phyloP scores from a whole-genome alignment of 2,329 filamentous ascomycete species.

The Moelleriella libera region DNA sequence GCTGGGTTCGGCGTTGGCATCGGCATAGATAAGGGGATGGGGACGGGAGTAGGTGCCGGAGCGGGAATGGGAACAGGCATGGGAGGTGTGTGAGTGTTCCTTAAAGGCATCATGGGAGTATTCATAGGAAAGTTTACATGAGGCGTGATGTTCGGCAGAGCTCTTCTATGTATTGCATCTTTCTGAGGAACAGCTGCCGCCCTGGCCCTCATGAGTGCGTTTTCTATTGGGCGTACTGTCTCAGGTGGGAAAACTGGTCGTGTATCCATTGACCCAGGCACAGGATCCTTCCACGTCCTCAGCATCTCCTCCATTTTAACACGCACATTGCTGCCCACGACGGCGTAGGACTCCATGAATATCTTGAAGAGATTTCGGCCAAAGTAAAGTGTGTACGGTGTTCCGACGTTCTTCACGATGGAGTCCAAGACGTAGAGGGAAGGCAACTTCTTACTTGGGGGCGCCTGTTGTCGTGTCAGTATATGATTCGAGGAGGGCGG shows the following conservation, averaged over 20 bases:
- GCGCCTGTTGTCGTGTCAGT: conserved; percentile 48
- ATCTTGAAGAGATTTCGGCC: conserved; percentile 83
- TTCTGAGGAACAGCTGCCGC: conserved; percentile 43
- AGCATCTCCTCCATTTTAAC: conserved; percentile 95
- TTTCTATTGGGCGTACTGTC: conserved; percentile 82
- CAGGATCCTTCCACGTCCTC: conserved; percentile 94
- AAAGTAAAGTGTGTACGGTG: conserved; percentile 91
- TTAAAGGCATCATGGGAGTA: background rate
- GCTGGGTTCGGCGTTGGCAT: no score
- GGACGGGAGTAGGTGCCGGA: background rate
- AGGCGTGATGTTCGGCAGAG: conserved; percentile 36
- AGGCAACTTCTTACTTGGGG: conserved; percentile 78
- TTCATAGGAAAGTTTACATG: conserved; percentile 29
- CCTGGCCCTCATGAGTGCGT: conserved; percentile 73
- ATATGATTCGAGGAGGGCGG: background rate
- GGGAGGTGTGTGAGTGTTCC: background rate
- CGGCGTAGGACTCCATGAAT: conserved; percentile 91
- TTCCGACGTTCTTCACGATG: conserved; percentile 96
- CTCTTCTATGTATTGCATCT: conserved; percentile 28
- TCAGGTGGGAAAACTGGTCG: conserved; percentile 83
- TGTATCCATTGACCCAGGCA: conserved; percentile 85
- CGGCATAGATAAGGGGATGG: background rate
- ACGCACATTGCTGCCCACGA: conserved; percentile 70
- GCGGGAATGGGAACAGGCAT: background rate
- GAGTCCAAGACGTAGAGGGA: conserved; percentile 97